phyloP scores from a whole-genome alignment of 2,329 filamentous ascomycete species.

The Venturia carpophila region DNA sequence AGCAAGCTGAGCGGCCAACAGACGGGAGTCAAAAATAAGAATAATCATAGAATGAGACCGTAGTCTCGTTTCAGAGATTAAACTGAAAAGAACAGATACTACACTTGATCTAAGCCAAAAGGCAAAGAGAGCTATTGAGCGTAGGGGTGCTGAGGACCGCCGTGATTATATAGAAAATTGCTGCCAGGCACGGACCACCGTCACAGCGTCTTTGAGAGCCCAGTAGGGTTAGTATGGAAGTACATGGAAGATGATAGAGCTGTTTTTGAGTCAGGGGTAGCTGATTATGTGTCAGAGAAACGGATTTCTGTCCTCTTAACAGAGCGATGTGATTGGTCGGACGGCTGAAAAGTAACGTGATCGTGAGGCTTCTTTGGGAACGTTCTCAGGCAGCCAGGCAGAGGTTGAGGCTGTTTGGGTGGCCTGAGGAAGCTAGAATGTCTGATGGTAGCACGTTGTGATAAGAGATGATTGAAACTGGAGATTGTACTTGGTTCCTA shows the following conservation, averaged over 20 bases:
- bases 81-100: constrained; percentile 96
- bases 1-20: constrained; percentile 62
- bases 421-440: too few relatives aligned
- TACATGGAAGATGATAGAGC: not conserved
- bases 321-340: not conserved
- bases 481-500: too few relatives aligned
- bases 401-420: too few relatives aligned
- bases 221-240: not conserved
- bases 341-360: not conserved
- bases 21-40: constrained; percentile 61
- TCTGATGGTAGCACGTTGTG: too few relatives aligned
- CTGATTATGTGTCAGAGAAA: not conserved
- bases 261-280: not conserved
- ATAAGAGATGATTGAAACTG: too few relatives aligned
- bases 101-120: constrained; percentile 83
- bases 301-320: too few relatives aligned
- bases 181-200: not conserved
- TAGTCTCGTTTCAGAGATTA: constrained; percentile 84
- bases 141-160: too few relatives aligned
- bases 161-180: not conserved
- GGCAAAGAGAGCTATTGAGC: constrained; percentile 30
- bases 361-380: not conserved
- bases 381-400: too few relatives aligned
- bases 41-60: constrained; percentile 63
- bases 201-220: not conserved